Evolutionary conservation across 208 protist genomes (phyloP), one percentile per base, ranked within the genome.

Genomic region (Porcisia hertigi): DNA sequence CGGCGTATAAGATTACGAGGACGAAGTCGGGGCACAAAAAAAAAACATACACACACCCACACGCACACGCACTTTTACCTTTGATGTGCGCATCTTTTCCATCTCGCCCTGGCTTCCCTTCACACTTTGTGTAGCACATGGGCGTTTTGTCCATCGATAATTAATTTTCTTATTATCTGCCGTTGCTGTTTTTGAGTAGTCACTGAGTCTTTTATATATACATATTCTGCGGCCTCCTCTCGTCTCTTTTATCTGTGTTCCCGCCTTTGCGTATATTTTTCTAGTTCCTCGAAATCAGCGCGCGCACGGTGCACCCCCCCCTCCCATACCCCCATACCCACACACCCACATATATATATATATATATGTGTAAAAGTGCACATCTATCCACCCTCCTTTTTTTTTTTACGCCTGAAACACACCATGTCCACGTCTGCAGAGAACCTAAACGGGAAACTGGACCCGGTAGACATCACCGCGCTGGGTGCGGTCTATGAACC

Each of bases 401-500:
- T 49, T 43, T 11, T 23, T 43, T 65, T n/a, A 43, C 6, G 12
- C 60, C 6, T 16, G 25, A 16, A 41, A 3, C 30, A 39, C 3
- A 36, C 49, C n/a, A 79, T 71, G 69, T 62, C 39, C 39, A 60
- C 30, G 7, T 47, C 71, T 3, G 36, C 65, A 9, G 82, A 81
- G 43, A 84, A 80, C 57, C 82, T 90, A 34, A 80, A 76, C 7
- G 77, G 79, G 20, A 80, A 85, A 30, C 77, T 95, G 16, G 91
- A 95, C 45, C 69, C 59, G 8, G 80, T 88, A 11, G 91, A 95
- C 54, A 57, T 83, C n/a, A 63, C 76, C 39, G 87, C 85, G 18
- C 64, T 95, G 43, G 77, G 88, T 36, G 63, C 71, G 1, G 69
- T 74, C 14, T 93, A 96, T 79, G 77, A 85, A 36, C 74, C 81